Conservation (phyloP, 345 rosid genomes). For the Pistacia vera region DNA sequence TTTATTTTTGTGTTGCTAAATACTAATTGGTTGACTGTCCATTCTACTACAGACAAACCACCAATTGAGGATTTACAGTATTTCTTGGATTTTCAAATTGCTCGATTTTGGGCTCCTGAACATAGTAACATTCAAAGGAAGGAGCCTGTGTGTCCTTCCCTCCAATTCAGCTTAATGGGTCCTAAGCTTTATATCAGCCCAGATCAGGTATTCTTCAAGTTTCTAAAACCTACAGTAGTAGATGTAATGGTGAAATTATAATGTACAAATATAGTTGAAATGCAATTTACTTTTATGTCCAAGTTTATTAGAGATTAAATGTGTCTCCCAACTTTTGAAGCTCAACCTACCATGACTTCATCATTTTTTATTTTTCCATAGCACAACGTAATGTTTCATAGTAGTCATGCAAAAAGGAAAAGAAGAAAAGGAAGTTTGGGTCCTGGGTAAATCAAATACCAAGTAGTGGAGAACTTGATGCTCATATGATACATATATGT, state of each 20-base stretch:
- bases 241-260: constrained; percentile 8
- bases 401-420: background rate
- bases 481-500: background rate
- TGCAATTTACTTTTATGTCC: background rate
- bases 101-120: constrained; percentile 93
- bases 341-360: background rate
- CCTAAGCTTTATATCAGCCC: constrained; percentile 95
- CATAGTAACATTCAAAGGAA: constrained; percentile 85
- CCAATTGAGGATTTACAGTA: constrained; percentile 96
- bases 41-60: constrained; percentile 71
- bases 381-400: background rate
- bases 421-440: background rate
- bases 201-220: constrained; percentile 63
- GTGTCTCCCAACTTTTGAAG: background rate
- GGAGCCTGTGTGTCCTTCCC: constrained; percentile 87
- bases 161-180: constrained; percentile 99
- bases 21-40: constrained; percentile 16
- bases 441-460: background rate
- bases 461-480: background rate
- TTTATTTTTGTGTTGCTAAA: background rate
- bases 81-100: constrained; percentile 90
- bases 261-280: background rate
- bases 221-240: background rate
- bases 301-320: background rate
- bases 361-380: background rate